phyloP scores from a whole-genome alignment of 768 basidiomycete genomes.

The Russula ochroleuca region DNA sequence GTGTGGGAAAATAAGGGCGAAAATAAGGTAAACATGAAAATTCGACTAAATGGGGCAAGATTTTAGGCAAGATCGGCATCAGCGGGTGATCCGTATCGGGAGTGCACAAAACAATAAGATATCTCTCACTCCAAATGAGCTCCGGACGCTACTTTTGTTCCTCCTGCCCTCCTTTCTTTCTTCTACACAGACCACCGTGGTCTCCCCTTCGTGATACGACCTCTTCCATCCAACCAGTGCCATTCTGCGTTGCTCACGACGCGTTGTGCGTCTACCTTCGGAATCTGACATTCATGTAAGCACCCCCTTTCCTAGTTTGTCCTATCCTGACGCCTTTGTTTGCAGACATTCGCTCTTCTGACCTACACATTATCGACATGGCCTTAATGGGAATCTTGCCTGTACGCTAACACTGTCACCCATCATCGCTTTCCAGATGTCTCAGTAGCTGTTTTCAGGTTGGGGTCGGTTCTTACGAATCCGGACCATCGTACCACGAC shows the following conservation, averaged over 20 bases:
- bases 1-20: neutral
- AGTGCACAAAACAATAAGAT: neutral
- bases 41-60: neutral
- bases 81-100: neutral
- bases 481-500: slow-evolving; percentile 9
- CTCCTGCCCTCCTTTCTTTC: neutral
- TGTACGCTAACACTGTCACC: slow-evolving; percentile 24
- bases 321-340: neutral
- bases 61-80: neutral
- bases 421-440: neutral
- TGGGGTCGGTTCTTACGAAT: neutral
- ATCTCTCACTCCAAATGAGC: neutral
- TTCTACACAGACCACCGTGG: neutral
- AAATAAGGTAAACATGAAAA: neutral
- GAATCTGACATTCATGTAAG: neutral
- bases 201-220: neutral
- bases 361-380: neutral
- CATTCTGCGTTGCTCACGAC: neutral
- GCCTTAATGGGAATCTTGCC: rapidly evolving
- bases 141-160: neutral
- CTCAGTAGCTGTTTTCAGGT: neutral
- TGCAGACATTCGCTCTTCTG: neutral
- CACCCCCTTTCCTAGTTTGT: too few relatives aligned
- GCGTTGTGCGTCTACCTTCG: neutral
- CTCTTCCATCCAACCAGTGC: neutral